These are phyloP conservation scores for Purpureocillium lavendulum DNA, from an alignment of 2,329 filamentous ascomycete genomes.

Conservation along the genomic window DNA sequence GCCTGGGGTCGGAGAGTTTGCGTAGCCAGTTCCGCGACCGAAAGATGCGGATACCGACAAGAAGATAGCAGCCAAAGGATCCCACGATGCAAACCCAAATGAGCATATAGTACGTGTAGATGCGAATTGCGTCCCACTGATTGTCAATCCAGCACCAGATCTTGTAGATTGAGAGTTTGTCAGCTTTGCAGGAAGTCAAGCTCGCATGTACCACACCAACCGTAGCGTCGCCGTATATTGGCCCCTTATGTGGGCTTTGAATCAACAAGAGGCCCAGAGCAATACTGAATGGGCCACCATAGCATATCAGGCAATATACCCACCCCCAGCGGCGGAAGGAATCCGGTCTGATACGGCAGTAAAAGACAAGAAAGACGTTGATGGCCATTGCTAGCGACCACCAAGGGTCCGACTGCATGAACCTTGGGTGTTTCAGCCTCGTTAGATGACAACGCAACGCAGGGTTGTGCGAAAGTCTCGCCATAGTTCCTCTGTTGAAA, in stretches of 20 bases:
- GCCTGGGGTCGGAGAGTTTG: conserved; percentile 37
- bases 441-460: too few species aligned
- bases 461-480: too few species aligned
- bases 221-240: conserved; percentile 48
- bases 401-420: conserved; percentile 67
- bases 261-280: conserved; percentile 58
- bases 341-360: conserved; percentile 50
- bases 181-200: too few species aligned
- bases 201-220: too few species aligned
- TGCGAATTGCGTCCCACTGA: conserved; percentile 46
- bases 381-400: conserved; percentile 78
- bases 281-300: conserved; percentile 62
- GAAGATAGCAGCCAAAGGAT: conserved; percentile 46
- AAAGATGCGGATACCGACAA: conserved; percentile 53
- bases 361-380: conserved; percentile 68
- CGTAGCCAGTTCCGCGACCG: conserved; percentile 46
- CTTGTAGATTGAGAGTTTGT: too few species aligned
- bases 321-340: conserved; percentile 66
- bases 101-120: conserved; percentile 53
- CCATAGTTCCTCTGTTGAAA: too few species aligned
- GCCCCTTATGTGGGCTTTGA: conserved; percentile 23
- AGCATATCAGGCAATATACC: conserved; percentile 62
- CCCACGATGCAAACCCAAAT: conserved; percentile 52
- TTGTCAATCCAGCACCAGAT: conserved; percentile 55
- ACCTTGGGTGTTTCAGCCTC: conserved; percentile 48